Base-by-base conservation (phyloP, 495 filamentous ascomycete species). In the Cenococcum geophilum region DNA sequence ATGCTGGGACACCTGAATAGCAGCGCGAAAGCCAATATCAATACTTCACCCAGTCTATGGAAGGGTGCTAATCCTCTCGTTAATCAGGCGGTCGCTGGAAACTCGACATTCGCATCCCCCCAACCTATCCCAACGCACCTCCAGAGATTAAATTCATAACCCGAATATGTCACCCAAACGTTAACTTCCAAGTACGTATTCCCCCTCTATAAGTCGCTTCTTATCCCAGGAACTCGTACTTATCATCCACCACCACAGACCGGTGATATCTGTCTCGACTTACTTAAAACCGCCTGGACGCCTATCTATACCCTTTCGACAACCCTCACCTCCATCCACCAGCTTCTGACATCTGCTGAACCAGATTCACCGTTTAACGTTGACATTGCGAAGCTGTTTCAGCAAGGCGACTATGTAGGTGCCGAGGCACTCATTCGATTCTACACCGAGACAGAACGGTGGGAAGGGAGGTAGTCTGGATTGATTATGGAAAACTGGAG, bases 201-300 rank as follows among this genome's bases (percentile, higher is more conserved):
- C 10, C 27, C 34, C 48, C 27, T n/a, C 22, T 52, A 23, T 52
- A 52, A 32, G 27, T 32, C 6, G 27, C 27, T 20, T 32, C 8
- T 52, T 27, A 6, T 1, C 20, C 25, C 2, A 32, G 40, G 11
- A 45, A 45, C 12, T 10, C 18, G 25, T 61, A 23, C 62, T 62
- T 55, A 68, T 62, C 62, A 59, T 53, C 50, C 66, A 68, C 50
- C 58, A 62, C 3, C 58, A 60, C 60, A 83, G 64, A 91, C 86
- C 4, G 93, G 93, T 67, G 89, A 96, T 72, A 93, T 98, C 71
- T 97, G 93, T 68, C 81, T 97, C 12, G 92, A 96, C 62, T 78
- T 98, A 58, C 75, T 98, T 48, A 87, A 86, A 64, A 82, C 84
- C 32, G 80, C 82, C 49, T 98, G 93, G 93, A 86, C 85, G 62